Base-by-base conservation (phyloP, 768 basidiomycete genomes). In the Hypholoma sublateritium region DNA sequence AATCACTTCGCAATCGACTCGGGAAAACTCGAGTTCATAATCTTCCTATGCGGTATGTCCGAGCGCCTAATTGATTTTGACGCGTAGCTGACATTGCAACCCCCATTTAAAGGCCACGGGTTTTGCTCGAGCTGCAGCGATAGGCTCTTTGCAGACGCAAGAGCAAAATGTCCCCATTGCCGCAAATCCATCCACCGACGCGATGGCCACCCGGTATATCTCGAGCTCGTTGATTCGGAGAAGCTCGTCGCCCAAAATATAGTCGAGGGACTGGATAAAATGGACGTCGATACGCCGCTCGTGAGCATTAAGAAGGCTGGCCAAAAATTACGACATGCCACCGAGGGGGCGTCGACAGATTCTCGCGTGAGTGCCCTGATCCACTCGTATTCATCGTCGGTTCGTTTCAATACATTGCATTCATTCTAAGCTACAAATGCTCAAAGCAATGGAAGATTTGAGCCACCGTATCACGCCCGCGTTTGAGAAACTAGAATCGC, bases 401-500 rank as follows among this genome's bases (percentile, higher is more conserved):
- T 36, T 13, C 17, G 21, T 24, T 32, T 16, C 32, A 35, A 13
- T 21, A 25, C 56, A 48, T 28, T 42, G 53, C n/a, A 36, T 17
- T 32, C 28, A 9, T 42, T 6, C 48, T 14, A 16, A 80, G 79
- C 53, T 56, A 3, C 54, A 59, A 43, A 61, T 81, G 6, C 58
- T 74, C n/a, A 58, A 66, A 41, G 74, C 77, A 3, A 59, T 80
- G 5, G 63, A 69, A 22, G 71, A 77, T 48, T 79, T 81, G 59
- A 72, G 70, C 36, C 62, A 71, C 17, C 74, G 78, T 6, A 75
- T 80, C 14, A 62, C 72, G 14, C 80, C 80, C 7, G 16, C 75
- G 1, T 79, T 76, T 53, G 61, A 58, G 25, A 64, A 59, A 45
- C 54, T 69, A 13, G 69, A 73, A 34, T 58, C 55, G 25, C 73